Base-by-base conservation (phyloP, 1,139 yeast species). In the Taphrina flavorubra region DNA sequence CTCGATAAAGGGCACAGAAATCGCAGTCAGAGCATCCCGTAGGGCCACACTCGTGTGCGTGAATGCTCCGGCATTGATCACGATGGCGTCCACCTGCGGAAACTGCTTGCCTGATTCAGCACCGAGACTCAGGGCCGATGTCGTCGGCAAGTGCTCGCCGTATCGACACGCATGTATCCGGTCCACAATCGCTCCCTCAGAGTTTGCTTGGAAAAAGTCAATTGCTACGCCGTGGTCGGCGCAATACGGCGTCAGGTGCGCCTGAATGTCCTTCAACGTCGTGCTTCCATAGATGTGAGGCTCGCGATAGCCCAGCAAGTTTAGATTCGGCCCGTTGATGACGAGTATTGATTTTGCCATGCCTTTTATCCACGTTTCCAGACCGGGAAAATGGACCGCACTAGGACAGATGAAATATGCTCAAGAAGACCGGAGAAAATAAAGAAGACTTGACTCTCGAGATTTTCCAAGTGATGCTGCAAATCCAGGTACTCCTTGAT, bases 21-120 rank as follows among this genome's bases (percentile, higher is more conserved):
- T 49, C n/a, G 53, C 53, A 20, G 36, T 11, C n/a, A 49, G 20
- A 1, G 53, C 53, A 11, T 49, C 53, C 53, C 53, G 7, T 36
- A 49, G n/a, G 11, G 53, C 53, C 34, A 49, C 53, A 25, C 53
- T 49, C 53, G 53, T 49, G 53, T 49, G 53, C 11, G 53, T 49
- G 14, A 49, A 49, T 1, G 53, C 53, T 7, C 53, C 53, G 53
- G 53, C 53, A 49, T 49, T 49, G 36, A 49, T 49, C 36, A 49
- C 36, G 36, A 49, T 10, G 36, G 53, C 53, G 20, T 49, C 53
- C 36, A 49, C 36, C n/a, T 2, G 53, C 53, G 53, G 53, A 13
- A 49, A 11, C n/a, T 8, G 36, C 36, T 49, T 49, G 34, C 31
- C 36, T 1, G 53, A 3, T 11, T 20, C n/a, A 8, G 2, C 10